Percentiles rank a stretch among this genome's conserved stretches.
Conservation (phyloP, 108 stramenopile genomes). For the Poteriospumella lacustris region DNA sequence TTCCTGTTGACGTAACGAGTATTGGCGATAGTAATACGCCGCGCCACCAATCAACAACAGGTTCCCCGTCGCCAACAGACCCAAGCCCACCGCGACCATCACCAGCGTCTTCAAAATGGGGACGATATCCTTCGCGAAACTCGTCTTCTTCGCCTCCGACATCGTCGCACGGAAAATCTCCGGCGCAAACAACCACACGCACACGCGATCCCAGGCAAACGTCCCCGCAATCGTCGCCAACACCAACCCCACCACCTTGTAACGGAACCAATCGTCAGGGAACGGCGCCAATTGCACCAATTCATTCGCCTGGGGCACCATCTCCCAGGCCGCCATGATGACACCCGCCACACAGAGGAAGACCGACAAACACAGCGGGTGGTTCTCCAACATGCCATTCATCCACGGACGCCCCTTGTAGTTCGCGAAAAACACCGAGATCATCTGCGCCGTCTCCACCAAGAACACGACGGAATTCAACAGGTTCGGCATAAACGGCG, state of each 20-base stretch:
- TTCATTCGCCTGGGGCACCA: constrained; percentile 70
- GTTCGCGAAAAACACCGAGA: constrained; percentile 88
- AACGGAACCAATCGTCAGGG: constrained; percentile 79
- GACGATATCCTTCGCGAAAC: constrained; percentile 19
- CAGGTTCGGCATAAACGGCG: constrained; percentile 57
- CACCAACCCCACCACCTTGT: constrained; percentile 73
- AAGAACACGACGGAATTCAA: constrained; percentile 87
- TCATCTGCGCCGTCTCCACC: constrained; percentile 88
- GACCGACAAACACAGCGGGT: constrained; percentile 70
- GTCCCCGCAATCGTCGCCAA: constrained; percentile 67
- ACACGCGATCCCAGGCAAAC: constrained; percentile 79
- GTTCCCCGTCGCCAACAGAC: constrained; percentile 27
- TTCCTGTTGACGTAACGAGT: background rate
- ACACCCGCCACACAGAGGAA: constrained; percentile 46
- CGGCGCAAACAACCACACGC: constrained; percentile 83
- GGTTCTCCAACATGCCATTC: constrained; percentile 76
- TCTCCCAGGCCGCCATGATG: background rate
- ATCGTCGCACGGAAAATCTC: constrained; percentile 52
- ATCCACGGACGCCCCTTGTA: constrained; percentile 96
- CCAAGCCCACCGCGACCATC: constrained; percentile 29
- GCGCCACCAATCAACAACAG: background rate
- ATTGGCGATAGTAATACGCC: background rate
- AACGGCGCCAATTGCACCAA: constrained; percentile 94
- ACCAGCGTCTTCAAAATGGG: constrained; percentile 28
- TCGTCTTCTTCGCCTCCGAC: constrained; percentile 17